Evolutionary conservation across 2,329 filamentous ascomycete genomes (phyloP).

Genomic region (Corniculantispora saksenae): DNA sequence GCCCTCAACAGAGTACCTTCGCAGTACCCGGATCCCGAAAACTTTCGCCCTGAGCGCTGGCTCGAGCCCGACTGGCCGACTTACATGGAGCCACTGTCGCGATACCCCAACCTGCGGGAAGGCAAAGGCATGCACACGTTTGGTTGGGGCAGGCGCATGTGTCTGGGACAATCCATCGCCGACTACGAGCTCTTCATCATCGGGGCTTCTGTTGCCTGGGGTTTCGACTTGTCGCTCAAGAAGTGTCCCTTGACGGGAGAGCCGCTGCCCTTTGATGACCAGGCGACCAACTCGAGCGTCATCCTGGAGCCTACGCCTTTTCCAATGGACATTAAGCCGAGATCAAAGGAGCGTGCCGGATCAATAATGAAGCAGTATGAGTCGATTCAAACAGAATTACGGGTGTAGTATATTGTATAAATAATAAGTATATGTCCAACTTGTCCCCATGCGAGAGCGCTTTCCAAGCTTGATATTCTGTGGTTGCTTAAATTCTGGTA

Average conservation of each 20-base stretch:
- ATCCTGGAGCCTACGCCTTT: constrained; percentile 53
- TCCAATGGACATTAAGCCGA: constrained; percentile 45
- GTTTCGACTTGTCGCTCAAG: constrained; percentile 45
- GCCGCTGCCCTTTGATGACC: constrained; percentile 46
- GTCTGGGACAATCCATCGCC: constrained; percentile 62
- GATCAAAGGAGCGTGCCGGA: constrained; percentile 40
- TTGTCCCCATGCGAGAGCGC: background rate
- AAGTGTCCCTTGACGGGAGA: constrained; percentile 44
- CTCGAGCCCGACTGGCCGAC: constrained; percentile 64
- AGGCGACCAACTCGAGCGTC: constrained; percentile 53
- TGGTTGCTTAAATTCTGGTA: no score
- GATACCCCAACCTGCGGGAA: constrained; percentile 63
- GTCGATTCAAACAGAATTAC: constrained; percentile 33
- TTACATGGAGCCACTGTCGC: constrained; percentile 63
- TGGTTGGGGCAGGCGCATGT: constrained; percentile 64
- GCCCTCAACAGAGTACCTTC: constrained; percentile 56
- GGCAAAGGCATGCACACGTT: constrained; percentile 62
- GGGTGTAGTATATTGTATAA: constrained; percentile 22
- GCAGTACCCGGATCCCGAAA: constrained; percentile 65
- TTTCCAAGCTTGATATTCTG: no score
- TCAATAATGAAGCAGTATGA: constrained; percentile 41
- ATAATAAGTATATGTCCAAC: constrained; percentile 11
- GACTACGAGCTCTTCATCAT: constrained; percentile 59
- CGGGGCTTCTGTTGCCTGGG: constrained; percentile 51
- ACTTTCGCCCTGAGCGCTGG: constrained; percentile 63